Evolutionary conservation across 441 rosid genomes (phyloP).

Genomic region (Euphorbia celastroides): DNA sequence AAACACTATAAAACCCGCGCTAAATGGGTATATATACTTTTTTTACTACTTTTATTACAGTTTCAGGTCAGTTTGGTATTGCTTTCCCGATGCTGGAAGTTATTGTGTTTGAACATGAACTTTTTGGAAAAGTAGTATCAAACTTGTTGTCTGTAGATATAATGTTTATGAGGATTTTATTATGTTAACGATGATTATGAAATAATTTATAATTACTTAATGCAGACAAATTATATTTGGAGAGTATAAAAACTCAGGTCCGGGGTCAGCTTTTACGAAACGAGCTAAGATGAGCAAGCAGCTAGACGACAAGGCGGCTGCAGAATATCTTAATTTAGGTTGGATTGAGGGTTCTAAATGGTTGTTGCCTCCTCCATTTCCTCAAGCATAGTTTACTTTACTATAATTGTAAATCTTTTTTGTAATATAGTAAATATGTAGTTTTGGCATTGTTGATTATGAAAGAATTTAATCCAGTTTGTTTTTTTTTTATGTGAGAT

Average conservation of each 20-base stretch:
- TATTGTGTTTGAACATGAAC: too few species aligned
- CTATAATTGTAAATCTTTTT: neutral
- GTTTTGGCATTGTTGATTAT: neutral
- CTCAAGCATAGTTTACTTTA: neutral
- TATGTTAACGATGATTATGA: too few species aligned
- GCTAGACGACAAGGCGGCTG: slow-evolving; percentile 24
- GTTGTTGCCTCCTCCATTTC: slow-evolving; percentile 62
- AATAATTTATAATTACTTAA: neutral
- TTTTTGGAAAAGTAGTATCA: too few species aligned
- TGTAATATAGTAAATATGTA: neutral
- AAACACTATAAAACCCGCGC: slow-evolving; percentile 19
- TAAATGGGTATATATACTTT: neutral
- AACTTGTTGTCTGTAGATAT: too few species aligned
- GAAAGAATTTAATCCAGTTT: too few species aligned
- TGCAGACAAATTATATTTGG: slow-evolving; percentile 40
- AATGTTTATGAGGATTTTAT: too few species aligned
- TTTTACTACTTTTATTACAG: too few species aligned
- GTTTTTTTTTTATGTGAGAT: too few species aligned
- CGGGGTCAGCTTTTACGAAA: slow-evolving; percentile 22
- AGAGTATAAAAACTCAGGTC: slow-evolving; percentile 52
- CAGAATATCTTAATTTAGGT: slow-evolving; percentile 32
- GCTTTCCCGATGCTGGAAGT: too few species aligned
- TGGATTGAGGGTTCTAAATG: slow-evolving; percentile 50
- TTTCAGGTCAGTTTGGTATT: too few species aligned
- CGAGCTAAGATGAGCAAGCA: slow-evolving; percentile 39